Base-by-base conservation (phyloP, 2,329 filamentous ascomycete species). In the Septoria petroselini region DNA sequence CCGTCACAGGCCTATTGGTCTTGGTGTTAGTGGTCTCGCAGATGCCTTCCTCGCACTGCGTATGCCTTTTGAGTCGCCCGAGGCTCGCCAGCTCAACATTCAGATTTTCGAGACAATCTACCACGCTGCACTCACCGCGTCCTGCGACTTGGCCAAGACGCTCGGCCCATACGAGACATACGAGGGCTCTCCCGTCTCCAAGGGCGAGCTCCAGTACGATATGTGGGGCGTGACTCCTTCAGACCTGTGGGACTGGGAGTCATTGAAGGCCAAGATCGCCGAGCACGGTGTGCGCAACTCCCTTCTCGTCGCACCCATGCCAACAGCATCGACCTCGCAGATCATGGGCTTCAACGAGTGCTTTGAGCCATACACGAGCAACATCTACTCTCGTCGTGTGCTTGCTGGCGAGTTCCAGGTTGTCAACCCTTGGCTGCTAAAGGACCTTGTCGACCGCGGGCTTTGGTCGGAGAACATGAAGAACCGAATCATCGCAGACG, bases 101-200 rank as follows among this genome's bases (percentile, higher is more conserved):
- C 90, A 98, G 72, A 97, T 98, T 71, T 98, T 98, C 60, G 93
- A 98, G 79, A 98, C 93, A 57, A 96, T 98, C 72, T 98, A 98
- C 76, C 93, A 98, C 70, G 93, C 85, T 68, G 88, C 90, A 50
- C 76, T 97, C 56, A 95, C 91, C 48, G 86, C 89, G 17, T 98
- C 93, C 1, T 83, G 86, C 66, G 84, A 95, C 50, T 75, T 97
- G 58, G 89, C 93, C 55, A 86, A 89, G 76, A 76, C 86, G 60
- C 73, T 91, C 50, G 93, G 93, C 3, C 72, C 90, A 4, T 98
- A 98, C 73, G 80, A 85, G 61, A 90, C 90, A 3, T 98, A 96
- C 69, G 81, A 91, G 69, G 93, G 93, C 55, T 96, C 89, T 21
- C 93, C 93, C 23, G 86, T 93, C 52, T 97, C 93, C 1, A 84